Conservation (phyloP, 2,329 filamentous ascomycete genomes). For the Talaromyces islandicus region DNA sequence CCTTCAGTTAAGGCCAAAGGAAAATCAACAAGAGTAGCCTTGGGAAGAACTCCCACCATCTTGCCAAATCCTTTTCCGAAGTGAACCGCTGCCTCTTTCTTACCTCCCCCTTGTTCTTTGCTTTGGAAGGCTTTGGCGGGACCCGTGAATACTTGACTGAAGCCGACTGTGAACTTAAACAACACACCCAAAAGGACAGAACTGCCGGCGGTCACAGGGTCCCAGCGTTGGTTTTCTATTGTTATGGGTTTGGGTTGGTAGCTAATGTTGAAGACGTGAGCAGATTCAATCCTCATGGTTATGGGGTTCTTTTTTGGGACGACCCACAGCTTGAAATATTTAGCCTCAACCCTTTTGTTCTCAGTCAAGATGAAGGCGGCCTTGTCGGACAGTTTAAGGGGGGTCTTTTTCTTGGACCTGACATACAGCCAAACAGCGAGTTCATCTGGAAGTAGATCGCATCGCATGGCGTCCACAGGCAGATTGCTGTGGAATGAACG, state of each 20-base stretch:
- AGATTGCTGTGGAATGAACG: slow-evolving; percentile 66
- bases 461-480: slow-evolving; percentile 60
- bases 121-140: neutral
- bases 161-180: slow-evolving; percentile 17
- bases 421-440: slow-evolving; percentile 54
- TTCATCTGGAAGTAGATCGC: slow-evolving; percentile 60
- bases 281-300: too few relatives aligned
- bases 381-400: too few relatives aligned
- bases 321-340: too few relatives aligned
- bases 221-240: slow-evolving; percentile 30
- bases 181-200: slow-evolving; percentile 12
- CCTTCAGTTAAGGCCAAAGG: neutral
- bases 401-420: too few relatives aligned
- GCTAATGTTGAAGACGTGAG: slow-evolving; percentile 8
- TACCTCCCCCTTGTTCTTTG: neutral
- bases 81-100: slow-evolving; percentile 10
- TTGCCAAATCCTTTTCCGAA: slow-evolving; percentile 5
- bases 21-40: slow-evolving; percentile 4
- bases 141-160: neutral
- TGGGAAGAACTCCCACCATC: neutral
- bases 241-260: slow-evolving; percentile 23
- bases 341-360: too few relatives aligned
- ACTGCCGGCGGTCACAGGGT: slow-evolving; percentile 19
- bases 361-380: too few relatives aligned
- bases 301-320: too few relatives aligned